Evolutionary conservation across 495 filamentous ascomycete species (phyloP).

Genomic region (Annulohypoxylon bovei): DNA sequence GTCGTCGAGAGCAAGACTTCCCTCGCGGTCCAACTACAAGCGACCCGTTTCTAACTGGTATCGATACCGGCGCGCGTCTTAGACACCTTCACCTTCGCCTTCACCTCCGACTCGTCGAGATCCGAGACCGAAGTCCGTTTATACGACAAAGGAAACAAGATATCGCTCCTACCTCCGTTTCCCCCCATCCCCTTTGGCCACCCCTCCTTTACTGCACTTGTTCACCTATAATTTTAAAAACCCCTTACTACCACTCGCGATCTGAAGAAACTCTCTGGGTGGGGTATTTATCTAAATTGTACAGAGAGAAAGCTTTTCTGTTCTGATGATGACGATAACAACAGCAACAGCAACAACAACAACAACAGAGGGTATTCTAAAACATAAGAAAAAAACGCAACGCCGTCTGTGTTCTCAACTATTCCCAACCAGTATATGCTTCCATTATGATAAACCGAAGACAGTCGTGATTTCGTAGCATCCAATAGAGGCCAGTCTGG

Average conservation of each 20-base stretch:
- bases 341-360: background rate
- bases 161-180: slow-evolving; percentile 1
- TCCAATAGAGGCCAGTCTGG: slow-evolving; percentile 20
- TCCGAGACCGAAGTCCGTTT: slow-evolving; percentile 8
- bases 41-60: slow-evolving; percentile 13
- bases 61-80: slow-evolving; percentile 13
- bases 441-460: slow-evolving; percentile 40
- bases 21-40: slow-evolving; percentile 19
- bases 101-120: background rate
- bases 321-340: slow-evolving; percentile 5
- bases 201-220: background rate
- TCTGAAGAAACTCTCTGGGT: slow-evolving; percentile 26
- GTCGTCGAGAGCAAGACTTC: background rate
- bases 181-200: background rate
- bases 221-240: slow-evolving; percentile 15
- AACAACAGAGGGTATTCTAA: slow-evolving; percentile 40
- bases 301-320: slow-evolving; percentile 25
- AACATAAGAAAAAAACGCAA: slow-evolving; percentile 20
- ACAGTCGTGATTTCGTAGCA: slow-evolving; percentile 40
- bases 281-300: slow-evolving; percentile 40
- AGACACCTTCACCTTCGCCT: slow-evolving; percentile 2
- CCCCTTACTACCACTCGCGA: slow-evolving; percentile 25
- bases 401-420: slow-evolving; percentile 39
- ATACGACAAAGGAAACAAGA: slow-evolving; percentile 23
- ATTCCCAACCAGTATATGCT: slow-evolving; percentile 45